Base-by-base conservation (phyloP, 2,329 filamentous ascomycete species). In the Penicillium sp. region DNA sequence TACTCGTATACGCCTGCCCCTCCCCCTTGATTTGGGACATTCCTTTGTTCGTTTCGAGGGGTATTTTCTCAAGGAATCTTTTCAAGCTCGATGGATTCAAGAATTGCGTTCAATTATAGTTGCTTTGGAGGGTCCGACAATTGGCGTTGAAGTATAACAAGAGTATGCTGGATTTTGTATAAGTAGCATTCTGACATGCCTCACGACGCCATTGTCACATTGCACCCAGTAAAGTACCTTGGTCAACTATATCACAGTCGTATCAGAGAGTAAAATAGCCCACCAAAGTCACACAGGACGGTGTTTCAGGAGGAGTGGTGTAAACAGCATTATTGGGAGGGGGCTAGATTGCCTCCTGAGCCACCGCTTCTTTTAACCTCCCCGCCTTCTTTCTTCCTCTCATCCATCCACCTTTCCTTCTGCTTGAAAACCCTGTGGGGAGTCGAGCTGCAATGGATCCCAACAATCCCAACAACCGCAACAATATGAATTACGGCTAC, bases 401-500 rank as follows among this genome's bases (percentile, higher is more conserved):
- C 57, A 49, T 54, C 49, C 51, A 38, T 55, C 52, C 44, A 21
- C 58, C 40, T 56, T 58, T 57, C 47, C 40, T 62, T 49, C 21
- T 24, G 22, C 50, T 36, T 48, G 44, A 43, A 47, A 42, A 52
- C 43, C 42, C 32, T 14, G 22, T 48, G 27, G 50, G 52, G 55
- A 52, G 56, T 45, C 38, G 31, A 57, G 79, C 79, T 64, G 38
- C 38, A 40, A 78, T 77, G 75, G 86, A 86, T 66, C 71, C 78
- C 32, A 77, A 76, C 55, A 76, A 76, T 58, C 71, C 78, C 32
- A 77, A 76, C 55, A 76, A 76, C 59, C 75, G 76, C 56, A 70
- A 76, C 52, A 74, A 78, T 57, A 67, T 78, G 67, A 78, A 79
- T 66, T 78, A 78, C 66, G 77, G 76, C 58, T 79, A 77, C 74